These are phyloP conservation scores for Hypsizygus ulmarius DNA, from an alignment of 1,284 basidiomycete genomes.

Conservation along the genomic window DNA sequence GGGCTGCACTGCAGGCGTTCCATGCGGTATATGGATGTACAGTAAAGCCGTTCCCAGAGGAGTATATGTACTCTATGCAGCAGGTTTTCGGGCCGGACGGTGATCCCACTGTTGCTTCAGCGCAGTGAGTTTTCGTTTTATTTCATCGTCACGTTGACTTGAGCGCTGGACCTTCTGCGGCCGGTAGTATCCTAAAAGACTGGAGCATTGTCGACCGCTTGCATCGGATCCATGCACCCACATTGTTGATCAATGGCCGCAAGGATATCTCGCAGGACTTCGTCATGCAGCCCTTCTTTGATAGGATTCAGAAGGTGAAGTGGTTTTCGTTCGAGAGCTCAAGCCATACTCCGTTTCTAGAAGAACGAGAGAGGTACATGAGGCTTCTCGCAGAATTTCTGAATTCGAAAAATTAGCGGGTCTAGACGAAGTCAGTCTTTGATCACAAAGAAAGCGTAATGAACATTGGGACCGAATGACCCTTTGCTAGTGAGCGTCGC, in stretches of 20 bases:
- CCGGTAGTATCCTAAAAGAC: slow-evolving; percentile 45
- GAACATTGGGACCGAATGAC: no score
- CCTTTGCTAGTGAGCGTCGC: no score
- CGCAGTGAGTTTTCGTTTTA: no score
- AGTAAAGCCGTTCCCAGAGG: slow-evolving; percentile 25
- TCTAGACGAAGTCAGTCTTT: no score
- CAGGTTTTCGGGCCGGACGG: slow-evolving; percentile 22
- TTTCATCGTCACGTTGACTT: no score
- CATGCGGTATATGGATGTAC: slow-evolving; percentile 24
- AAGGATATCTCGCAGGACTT: slow-evolving; percentile 51
- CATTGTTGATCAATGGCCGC: slow-evolving; percentile 50
- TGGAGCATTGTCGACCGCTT: slow-evolving; percentile 47
- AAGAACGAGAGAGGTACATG: slow-evolving; percentile 46
- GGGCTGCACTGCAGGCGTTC: slow-evolving; percentile 22
- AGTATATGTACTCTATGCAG: slow-evolving; percentile 16
- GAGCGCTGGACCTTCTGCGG: no score
- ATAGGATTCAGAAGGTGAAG: slow-evolving; percentile 40
- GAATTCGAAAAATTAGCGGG: no score
- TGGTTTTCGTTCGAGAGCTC: slow-evolving; percentile 46
- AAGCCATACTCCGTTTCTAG: slow-evolving; percentile 44
- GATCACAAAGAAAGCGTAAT: no score
- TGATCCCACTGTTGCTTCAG: slow-evolving; percentile 26
- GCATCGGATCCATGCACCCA: slow-evolving; percentile 44
- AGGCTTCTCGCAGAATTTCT: slow-evolving; percentile 34
- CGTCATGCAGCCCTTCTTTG: slow-evolving; percentile 43